Evolutionary conservation across 2,329 filamentous ascomycete genomes (phyloP).

Genomic region (Graphium sp.): DNA sequence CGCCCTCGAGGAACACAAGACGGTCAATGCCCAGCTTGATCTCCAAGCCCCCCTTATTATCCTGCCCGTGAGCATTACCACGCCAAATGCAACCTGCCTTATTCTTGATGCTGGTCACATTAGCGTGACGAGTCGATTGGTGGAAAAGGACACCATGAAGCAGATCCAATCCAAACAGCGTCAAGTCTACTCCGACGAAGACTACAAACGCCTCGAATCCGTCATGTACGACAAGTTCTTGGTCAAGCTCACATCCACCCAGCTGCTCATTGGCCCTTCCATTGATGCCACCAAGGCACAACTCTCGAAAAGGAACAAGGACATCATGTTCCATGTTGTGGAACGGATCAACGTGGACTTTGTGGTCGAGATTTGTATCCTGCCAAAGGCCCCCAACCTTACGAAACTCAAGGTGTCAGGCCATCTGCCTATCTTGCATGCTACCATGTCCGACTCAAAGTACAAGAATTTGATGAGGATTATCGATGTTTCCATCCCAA

Average conservation of each 20-base stretch:
- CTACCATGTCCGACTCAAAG: conserved; percentile 81
- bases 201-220: conserved; percentile 73
- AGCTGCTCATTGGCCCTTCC: conserved; percentile 86
- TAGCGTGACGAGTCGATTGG: conserved; percentile 82
- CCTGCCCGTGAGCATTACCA: conserved; percentile 80
- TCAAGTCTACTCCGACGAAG: conserved; percentile 72
- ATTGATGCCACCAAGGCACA: conserved; percentile 81
- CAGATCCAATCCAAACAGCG: conserved; percentile 85
- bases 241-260: conserved; percentile 83
- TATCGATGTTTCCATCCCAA: conserved; percentile 88
- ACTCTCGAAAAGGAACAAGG: conserved; percentile 48
- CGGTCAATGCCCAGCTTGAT: conserved; percentile 89
- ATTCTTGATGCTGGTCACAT: conserved; percentile 95
- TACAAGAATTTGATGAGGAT: conserved; percentile 96
- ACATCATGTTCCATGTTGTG: conserved; percentile 70
- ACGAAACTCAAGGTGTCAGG: conserved; percentile 86
- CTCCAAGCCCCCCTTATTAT: conserved; percentile 94
- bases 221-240: conserved; percentile 97
- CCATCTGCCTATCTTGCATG: conserved; percentile 81
- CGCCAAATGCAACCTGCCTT: conserved; percentile 65
- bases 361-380: conserved; percentile 84
- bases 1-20: conserved; percentile 93
- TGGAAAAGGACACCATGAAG: conserved; percentile 77
- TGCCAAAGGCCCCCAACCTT: conserved; percentile 88
- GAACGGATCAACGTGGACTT: conserved; percentile 98